Evolutionary conservation across 306 rosid species (phyloP), one percentile per base, ranked within the genome.

Genomic region (Quercus variabilis): DNA sequence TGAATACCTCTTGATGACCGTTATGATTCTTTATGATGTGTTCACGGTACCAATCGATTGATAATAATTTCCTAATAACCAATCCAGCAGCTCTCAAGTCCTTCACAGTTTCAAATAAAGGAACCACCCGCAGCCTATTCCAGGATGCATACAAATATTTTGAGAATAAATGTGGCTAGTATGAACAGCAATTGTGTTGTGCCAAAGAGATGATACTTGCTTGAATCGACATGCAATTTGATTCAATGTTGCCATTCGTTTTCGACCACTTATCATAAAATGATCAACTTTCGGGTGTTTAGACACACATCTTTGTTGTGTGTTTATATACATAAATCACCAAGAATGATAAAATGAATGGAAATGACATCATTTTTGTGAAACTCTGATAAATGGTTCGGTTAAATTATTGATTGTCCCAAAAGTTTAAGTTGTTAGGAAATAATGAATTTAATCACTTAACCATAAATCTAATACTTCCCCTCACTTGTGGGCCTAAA

Each of bases 21-120:
- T 91, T 85, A 73, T 94, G 98, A 79, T 88, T 92, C 86, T 81
- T 88, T 74, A 88, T 85, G 68, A 92, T 63, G 90, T 94, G 98
- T 55, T 89, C 91, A 19, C 77, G 86, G 74, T 94, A 94, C 98
- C 98, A 94, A 79, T 94, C 97, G 74, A 94, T 89, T 67, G 97
- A 89, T 71, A 94, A 73, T 57, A 94, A 85, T 85, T 91, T 89
- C 76, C 93, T 89, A 77, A 94, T 94, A 77, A 86, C 94, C 9
- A 92, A 80, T 64, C 98, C 98, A 74, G 98, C 98, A 83, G 73
- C 94, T 89, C 98, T 85, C 83, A 94, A 79, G 88, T 94, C 97
- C 76, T 91, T 92, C 85, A 91, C 94, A 57, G 98, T 94, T 88
- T 94, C 98, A 85, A 94, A 94, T 79, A 94, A 87, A 76, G 98